Conservation (phyloP, 1,284 basidiomycete species). For the Fereydounia khargensis region DNA sequence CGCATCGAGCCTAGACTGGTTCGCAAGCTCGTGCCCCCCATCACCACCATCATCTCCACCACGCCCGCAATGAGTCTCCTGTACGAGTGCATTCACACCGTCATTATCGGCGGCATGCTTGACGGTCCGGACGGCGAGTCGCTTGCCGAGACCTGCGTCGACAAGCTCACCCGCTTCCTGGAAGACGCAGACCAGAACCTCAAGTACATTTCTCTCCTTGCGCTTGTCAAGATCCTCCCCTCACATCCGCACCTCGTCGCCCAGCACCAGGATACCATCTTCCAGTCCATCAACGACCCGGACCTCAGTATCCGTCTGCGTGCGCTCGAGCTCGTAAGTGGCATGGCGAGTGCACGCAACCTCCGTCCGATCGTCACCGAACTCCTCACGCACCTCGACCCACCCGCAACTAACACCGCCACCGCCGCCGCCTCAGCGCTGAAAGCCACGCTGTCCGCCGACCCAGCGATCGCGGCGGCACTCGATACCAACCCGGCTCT, state of each 20-base stretch:
- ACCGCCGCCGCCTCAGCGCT: constrained; percentile 60
- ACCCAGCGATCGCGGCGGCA: constrained; percentile 30
- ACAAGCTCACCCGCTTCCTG: constrained; percentile 87
- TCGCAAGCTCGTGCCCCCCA: constrained; percentile 86
- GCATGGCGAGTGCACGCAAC: constrained; percentile 80
- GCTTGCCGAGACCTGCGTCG: constrained; percentile 82
- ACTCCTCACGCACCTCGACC: constrained; percentile 76
- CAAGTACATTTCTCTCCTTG: constrained; percentile 89
- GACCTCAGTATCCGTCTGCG: constrained; percentile 94
- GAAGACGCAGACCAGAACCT: constrained; percentile 92
- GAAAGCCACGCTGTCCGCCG: constrained; percentile 58
- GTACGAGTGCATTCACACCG: constrained; percentile 97
- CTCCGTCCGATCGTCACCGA: constrained; percentile 84
- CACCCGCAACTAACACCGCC: constrained; percentile 60
- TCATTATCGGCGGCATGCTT: constrained; percentile 95
- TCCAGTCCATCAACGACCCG: constrained; percentile 83
- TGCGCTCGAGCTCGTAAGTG: constrained; percentile 86
- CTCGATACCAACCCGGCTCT: constrained; percentile 59
- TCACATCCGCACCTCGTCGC: constrained; percentile 86
- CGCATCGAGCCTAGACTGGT: constrained; percentile 90
- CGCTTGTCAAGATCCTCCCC: constrained; percentile 92
- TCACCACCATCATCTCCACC: constrained; percentile 90
- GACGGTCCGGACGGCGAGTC: constrained; percentile 60
- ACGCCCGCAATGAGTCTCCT: constrained; percentile 92
- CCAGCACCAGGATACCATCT: constrained; percentile 86